phyloP scores from a whole-genome alignment of 2,329 filamentous ascomycete species.

The Sporothrix variecibatus region DNA sequence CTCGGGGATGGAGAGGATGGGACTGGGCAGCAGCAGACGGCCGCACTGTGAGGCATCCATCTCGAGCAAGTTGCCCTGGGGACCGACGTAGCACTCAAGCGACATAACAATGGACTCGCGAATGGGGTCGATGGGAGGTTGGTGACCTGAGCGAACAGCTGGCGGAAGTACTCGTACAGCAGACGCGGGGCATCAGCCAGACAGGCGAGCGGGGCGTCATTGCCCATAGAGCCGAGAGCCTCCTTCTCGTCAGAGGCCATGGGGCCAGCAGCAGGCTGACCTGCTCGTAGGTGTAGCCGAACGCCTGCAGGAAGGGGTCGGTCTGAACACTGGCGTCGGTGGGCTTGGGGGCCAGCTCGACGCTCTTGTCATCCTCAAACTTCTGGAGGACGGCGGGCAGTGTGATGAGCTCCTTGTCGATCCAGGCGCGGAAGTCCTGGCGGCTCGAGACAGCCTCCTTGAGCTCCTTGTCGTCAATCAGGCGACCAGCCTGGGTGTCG shows the following conservation, averaged over 20 bases:
- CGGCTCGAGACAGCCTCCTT: constrained; percentile 86
- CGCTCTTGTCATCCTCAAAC: constrained; percentile 55
- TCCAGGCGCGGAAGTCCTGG: constrained; percentile 85
- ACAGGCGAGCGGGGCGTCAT: constrained; percentile 90
- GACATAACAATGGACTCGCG: constrained; percentile 98
- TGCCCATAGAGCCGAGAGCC: constrained; percentile 95
- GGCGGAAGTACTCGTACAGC: constrained; percentile 94
- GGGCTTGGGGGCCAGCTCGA: constrained; percentile 67
- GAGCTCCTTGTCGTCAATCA: constrained; percentile 91
- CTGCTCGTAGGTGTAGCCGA: constrained; percentile 94
- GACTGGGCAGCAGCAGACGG: constrained; percentile 81
- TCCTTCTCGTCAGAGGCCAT: constrained; percentile 99
- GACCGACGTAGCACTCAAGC: constrained; percentile 91
- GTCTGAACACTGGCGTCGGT: constrained; percentile 74
- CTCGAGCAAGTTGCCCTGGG: constrained; percentile 91
- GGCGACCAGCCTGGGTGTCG: constrained; percentile 83
- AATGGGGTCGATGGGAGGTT: constrained; percentile 96
- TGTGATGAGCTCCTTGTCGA: constrained; percentile 81
- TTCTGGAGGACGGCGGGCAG: constrained; percentile 72
- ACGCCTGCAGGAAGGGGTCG: constrained; percentile 80
- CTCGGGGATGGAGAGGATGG: constrained; percentile 84
- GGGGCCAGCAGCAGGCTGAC: constrained; percentile 87
- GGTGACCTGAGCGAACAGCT: constrained; percentile 96
- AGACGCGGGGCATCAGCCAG: constrained; percentile 86
- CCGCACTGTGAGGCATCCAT: constrained; percentile 90